Evolutionary conservation across 352 stramenopile genomes (phyloP).

Genomic region (Phytopythium vexans): DNA sequence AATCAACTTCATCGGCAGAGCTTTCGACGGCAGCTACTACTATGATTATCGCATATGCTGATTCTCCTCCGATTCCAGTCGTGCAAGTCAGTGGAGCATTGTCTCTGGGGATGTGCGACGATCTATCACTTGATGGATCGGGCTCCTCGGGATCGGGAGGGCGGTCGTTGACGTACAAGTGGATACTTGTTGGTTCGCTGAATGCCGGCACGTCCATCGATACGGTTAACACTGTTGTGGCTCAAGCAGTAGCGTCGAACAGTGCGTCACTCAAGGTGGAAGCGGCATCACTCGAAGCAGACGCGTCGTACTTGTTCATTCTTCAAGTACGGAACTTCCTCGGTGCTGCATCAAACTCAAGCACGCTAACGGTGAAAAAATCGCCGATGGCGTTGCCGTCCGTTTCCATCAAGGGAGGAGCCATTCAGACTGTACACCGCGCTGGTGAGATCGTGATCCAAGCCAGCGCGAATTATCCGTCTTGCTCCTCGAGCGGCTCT

Average conservation of each 20-base stretch:
- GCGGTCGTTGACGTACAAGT: slow-evolving; percentile 50
- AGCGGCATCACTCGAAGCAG: slow-evolving; percentile 28
- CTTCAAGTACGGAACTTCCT: slow-evolving; percentile 55
- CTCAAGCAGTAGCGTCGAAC: slow-evolving; percentile 21
- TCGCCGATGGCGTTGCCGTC: slow-evolving; percentile 45
- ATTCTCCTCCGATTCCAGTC: slow-evolving; percentile 38
- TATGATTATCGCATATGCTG: slow-evolving; percentile 24
- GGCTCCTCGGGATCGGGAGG: slow-evolving; percentile 50
- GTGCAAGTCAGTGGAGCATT: slow-evolving; percentile 38
- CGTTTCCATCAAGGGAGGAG: slow-evolving; percentile 48
- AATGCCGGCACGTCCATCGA: slow-evolving; percentile 16
- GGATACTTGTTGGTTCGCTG: slow-evolving; percentile 29
- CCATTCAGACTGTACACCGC: slow-evolving; percentile 30
- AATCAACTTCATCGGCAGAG: slow-evolving; percentile 43
- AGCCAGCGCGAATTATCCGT: slow-evolving; percentile 39
- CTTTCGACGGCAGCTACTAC: slow-evolving; percentile 30
- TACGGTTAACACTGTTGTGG: slow-evolving; percentile 20
- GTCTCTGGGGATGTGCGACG: slow-evolving; percentile 55
- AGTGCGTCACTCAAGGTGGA: slow-evolving; percentile 35
- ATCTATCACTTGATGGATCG: slow-evolving; percentile 54
- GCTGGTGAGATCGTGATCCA: slow-evolving; percentile 40
- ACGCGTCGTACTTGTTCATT: slow-evolving; percentile 39
- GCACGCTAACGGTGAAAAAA: slow-evolving; percentile 39
- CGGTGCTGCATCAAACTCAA: slow-evolving; percentile 37
- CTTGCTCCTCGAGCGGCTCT: slow-evolving; percentile 21